Evolutionary conservation across 2,329 filamentous ascomycete genomes (phyloP).

Genomic region (Penicillium sp.): DNA sequence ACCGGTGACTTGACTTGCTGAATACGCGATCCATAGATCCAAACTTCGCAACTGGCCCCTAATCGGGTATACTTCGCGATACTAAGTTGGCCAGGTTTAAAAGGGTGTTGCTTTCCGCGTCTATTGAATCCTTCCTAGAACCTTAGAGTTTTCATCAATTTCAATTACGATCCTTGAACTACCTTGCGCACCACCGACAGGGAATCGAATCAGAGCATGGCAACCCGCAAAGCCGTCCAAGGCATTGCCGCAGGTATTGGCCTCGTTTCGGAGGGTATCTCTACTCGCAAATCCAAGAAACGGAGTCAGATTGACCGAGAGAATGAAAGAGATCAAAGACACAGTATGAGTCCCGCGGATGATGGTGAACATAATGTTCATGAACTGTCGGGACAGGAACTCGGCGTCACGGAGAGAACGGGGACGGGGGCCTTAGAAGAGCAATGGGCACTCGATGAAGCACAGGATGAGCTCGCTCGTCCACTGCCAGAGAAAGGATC

Average conservation of each 20-base stretch:
- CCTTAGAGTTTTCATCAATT: background rate
- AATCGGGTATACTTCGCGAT: too few relatives aligned
- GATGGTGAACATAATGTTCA: background rate
- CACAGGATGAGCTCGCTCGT: constrained; percentile 20
- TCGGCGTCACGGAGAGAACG: background rate
- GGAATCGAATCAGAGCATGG: too few relatives aligned
- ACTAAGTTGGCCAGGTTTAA: too few relatives aligned
- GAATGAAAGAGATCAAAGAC: background rate
- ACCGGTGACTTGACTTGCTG: too few relatives aligned
- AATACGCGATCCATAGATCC: too few relatives aligned
- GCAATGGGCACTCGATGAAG: constrained; percentile 28
- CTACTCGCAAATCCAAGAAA: constrained; percentile 20
- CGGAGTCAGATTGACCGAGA: background rate
- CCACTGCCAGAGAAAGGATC: background rate
- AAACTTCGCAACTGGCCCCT: too few relatives aligned
- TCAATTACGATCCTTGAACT: background rate
- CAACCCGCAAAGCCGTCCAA: constrained; percentile 12
- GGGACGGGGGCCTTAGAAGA: constrained; percentile 9
- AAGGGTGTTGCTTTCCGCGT: too few relatives aligned
- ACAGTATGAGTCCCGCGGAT: background rate
- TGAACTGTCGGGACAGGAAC: background rate
- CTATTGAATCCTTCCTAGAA: too few relatives aligned
- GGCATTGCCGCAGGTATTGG: constrained; percentile 28
- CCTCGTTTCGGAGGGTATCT: constrained; percentile 25
- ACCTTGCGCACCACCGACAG: too few relatives aligned